phyloP scores from a whole-genome alignment of 2,329 filamentous ascomycete genomes.

The Elsinoe batatas region DNA sequence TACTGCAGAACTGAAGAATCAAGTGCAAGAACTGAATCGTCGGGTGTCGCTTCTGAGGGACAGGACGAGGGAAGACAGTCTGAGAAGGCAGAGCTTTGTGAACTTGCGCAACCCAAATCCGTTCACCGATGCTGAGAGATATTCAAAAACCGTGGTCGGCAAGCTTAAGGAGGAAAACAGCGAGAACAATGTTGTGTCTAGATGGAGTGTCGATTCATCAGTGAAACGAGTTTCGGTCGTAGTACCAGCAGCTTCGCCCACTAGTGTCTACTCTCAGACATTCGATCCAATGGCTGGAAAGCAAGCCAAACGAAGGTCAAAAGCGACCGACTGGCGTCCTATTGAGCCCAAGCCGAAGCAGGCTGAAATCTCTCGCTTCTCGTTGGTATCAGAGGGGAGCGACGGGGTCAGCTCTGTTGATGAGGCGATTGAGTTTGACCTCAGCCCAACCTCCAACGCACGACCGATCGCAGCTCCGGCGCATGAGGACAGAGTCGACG shows the following conservation, averaged over 20 bases:
- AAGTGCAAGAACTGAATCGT: slow-evolving; percentile 76
- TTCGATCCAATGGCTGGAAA: not conserved
- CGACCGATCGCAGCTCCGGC: slow-evolving; percentile 33
- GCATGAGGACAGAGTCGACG: slow-evolving; percentile 88
- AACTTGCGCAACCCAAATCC: slow-evolving; percentile 67
- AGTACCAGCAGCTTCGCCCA: not conserved
- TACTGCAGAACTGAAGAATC: slow-evolving; percentile 65
- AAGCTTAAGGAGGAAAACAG: not conserved
- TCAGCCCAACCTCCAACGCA: not conserved
- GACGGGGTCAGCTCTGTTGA: not conserved
- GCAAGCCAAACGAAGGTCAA: not conserved
- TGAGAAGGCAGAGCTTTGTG: slow-evolving; percentile 67
- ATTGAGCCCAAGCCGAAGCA: not conserved
- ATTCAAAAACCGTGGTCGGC: not conserved
- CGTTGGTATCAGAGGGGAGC: not conserved
- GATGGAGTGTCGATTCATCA: slow-evolving; percentile 8
- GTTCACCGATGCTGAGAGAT: slow-evolving; percentile 60
- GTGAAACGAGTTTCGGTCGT: slow-evolving; percentile 2
- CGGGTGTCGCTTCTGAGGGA: slow-evolving; percentile 73
- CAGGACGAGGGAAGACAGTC: slow-evolving; percentile 66
- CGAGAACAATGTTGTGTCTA: not conserved
- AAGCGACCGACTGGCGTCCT: slow-evolving; percentile 5
- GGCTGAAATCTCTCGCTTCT: not conserved
- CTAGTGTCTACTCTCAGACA: not conserved
- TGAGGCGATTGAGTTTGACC: slow-evolving; percentile 22